Evolutionary conservation across 2,329 filamentous ascomycete genomes (phyloP).

Genomic region (Aspergillus sp.): DNA sequence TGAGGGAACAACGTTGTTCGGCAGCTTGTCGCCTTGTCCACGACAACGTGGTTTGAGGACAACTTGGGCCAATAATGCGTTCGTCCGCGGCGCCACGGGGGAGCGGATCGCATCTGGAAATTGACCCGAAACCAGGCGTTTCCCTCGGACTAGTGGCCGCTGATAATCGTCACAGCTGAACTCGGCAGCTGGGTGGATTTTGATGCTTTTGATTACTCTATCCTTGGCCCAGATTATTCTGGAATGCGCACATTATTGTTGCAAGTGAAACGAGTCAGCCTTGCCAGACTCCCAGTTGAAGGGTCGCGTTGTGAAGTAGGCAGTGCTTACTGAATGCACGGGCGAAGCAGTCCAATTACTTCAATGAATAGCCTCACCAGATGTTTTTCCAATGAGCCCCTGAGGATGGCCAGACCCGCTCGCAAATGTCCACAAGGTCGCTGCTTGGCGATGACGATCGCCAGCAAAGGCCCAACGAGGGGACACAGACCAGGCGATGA

Average conservation of each 20-base stretch:
- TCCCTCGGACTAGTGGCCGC: not conserved
- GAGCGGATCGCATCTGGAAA: not conserved
- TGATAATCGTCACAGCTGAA: not conserved
- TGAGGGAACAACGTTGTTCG: not conserved
- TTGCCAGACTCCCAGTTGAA: not conserved
- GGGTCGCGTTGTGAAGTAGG: not conserved
- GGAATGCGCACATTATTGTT: not conserved
- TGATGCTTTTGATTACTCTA: not conserved
- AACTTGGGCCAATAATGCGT: not conserved
- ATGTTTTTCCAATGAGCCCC: not conserved
- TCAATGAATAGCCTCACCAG: not conserved
- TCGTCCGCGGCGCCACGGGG: not conserved
- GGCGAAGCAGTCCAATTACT: too few relatives aligned
- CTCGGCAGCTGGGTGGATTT: not conserved
- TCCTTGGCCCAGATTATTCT: not conserved
- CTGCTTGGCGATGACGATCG: conserved; percentile 5
- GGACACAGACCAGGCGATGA: not conserved
- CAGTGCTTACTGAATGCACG: not conserved
- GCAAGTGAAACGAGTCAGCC: not conserved
- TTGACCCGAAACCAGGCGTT: not conserved
- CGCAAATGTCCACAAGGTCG: not conserved
- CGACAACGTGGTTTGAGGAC: not conserved
- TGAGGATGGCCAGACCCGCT: not conserved
- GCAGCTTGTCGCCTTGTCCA: not conserved
- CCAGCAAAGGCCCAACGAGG: not conserved